Evolutionary conservation across 495 filamentous ascomycete species (phyloP).

Genomic region (Rhypophila decipiens): DNA sequence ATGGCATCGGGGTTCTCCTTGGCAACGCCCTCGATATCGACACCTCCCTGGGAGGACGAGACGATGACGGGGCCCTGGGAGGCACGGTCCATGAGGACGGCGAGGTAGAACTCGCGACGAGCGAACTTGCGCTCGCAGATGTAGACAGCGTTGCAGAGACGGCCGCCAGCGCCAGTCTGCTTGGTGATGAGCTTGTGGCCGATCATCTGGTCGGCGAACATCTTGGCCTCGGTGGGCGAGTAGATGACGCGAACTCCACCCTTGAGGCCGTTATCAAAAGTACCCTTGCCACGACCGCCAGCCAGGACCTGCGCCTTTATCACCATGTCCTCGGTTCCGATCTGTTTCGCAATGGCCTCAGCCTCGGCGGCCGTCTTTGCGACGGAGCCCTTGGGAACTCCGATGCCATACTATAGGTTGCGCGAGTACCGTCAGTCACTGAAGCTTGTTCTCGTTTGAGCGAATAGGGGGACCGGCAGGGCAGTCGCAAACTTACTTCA

Average conservation of each 20-base stretch:
- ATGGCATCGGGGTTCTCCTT: conserved; percentile 97
- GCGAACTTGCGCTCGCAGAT: conserved; percentile 99
- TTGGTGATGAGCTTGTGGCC: conserved; percentile 99
- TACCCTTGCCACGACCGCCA: conserved; percentile 93
- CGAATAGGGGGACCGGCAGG: background rate
- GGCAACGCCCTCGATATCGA: conserved; percentile 97
- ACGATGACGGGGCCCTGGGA: conserved; percentile 93
- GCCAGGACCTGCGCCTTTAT: conserved; percentile 99
- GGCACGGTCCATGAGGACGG: conserved; percentile 92
- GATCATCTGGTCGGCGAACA: conserved; percentile 99
- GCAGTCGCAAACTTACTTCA: conserved; percentile 46
- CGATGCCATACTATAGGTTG: conserved; percentile 74
- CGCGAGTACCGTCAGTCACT: conserved; percentile 6
- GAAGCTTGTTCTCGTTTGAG: too few relatives aligned
- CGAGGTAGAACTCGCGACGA: conserved; percentile 97
- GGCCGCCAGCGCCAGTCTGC: conserved; percentile 88
- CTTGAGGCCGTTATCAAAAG: conserved; percentile 97
- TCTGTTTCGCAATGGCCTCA: conserved; percentile 80
- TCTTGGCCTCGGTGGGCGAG: conserved; percentile 79
- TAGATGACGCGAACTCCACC: conserved; percentile 98
- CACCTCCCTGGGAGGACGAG: conserved; percentile 93
- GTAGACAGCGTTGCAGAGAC: conserved; percentile 92
- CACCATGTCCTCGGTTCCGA: conserved; percentile 93
- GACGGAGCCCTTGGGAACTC: conserved; percentile 80
- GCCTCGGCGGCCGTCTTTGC: conserved; percentile 80